These are phyloP conservation scores for Pseudomonodictys pantanalensis DNA, from an alignment of 495 filamentous ascomycete genomes.

Conservation along the genomic window DNA sequence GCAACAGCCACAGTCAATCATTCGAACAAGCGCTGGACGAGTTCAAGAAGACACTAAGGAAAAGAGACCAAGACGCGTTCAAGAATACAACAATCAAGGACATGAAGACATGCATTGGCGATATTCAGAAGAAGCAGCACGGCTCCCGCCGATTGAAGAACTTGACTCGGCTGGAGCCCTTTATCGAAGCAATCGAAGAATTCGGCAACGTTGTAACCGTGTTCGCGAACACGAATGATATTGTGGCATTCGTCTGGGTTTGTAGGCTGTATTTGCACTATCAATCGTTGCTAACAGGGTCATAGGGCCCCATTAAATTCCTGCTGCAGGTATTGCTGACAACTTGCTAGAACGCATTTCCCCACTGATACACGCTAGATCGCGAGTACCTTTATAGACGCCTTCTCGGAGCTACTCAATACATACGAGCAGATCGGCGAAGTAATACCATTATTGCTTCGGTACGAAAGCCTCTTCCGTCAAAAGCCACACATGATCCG, in stretches of 20 bases:
- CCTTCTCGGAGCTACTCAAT: background rate
- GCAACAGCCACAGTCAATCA: too few species aligned
- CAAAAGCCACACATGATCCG: background rate
- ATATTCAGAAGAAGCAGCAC: background rate
- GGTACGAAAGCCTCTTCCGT: background rate
- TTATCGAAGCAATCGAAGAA: conserved; percentile 45
- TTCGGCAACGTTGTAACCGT: conserved; percentile 46
- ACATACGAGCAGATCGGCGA: background rate
- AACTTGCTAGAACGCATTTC: background rate
- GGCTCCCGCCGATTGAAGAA: conserved; percentile 12
- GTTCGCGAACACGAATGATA: conserved; percentile 37
- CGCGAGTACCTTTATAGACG: background rate
- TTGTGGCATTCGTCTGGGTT: conserved; percentile 26
- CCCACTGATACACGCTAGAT: background rate
- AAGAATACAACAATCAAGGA: background rate
- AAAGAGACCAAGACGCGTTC: too few species aligned
- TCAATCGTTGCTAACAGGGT: conserved; percentile 43
- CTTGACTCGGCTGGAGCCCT: conserved; percentile 18
- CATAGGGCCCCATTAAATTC: conserved; percentile 1
- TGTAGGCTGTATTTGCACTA: background rate
- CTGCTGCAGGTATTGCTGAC: background rate
- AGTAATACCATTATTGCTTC: background rate
- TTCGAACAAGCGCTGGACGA: conserved; percentile 2
- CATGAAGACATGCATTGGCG: background rate
- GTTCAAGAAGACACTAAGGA: too few species aligned